Conservation (phyloP, 345 rosid species). For the Eucalyptus fibrosa region DNA sequence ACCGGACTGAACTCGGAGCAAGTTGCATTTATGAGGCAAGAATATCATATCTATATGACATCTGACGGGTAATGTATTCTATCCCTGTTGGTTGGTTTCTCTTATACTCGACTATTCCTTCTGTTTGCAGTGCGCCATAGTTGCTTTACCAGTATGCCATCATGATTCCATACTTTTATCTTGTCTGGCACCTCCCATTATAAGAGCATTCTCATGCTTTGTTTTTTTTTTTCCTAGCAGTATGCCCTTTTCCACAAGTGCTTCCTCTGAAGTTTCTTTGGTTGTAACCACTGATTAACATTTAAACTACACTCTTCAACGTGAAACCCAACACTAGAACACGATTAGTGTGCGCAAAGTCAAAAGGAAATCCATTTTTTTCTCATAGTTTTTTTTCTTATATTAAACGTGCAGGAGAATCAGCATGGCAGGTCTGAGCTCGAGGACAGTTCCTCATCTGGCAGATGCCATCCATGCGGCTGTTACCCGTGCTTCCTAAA, state of each 20-base stretch:
- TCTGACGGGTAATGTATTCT: conserved; percentile 1
- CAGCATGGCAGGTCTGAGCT: conserved; percentile 28
- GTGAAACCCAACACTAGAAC: neutral
- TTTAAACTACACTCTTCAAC: neutral
- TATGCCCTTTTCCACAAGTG: neutral
- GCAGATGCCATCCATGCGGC: conserved; percentile 26
- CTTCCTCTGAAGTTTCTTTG: neutral
- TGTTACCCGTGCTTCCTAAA: conserved; percentile 1
- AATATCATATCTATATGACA: conserved; percentile 9
- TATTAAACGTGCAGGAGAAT: conserved; percentile 17
- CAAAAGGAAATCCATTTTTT: neutral
- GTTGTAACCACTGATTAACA: neutral
- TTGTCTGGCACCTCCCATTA: neutral
- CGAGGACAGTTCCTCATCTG: conserved; percentile 18
- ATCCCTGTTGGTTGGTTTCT: neutral
- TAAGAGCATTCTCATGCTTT: neutral
- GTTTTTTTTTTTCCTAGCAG: neutral
- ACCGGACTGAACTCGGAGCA: conserved; percentile 9
- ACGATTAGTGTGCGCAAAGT: neutral
- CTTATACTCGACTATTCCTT: neutral
- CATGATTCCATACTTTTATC: neutral
- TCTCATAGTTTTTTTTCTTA: neutral
- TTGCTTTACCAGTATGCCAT: neutral
- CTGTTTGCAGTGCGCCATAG: neutral
- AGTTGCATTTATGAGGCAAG: conserved; percentile 7